These are phyloP conservation scores for Backusella morwellensis DNA, from an alignment of 192 early-diverging fungal species.

Conservation along the genomic window DNA sequence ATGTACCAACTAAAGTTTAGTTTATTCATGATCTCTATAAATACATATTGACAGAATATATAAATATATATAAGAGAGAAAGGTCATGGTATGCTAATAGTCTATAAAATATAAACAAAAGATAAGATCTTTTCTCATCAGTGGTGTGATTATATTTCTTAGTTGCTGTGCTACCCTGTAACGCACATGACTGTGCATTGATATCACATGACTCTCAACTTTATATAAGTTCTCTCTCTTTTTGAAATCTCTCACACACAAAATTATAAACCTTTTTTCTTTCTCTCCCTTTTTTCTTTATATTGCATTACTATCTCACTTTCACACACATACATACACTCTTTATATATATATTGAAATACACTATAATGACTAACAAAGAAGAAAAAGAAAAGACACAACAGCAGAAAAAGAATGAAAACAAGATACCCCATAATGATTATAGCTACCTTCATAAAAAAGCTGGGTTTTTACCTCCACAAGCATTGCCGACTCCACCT, in stretches of 20 bases:
- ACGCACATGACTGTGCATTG: background rate
- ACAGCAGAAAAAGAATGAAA: background rate
- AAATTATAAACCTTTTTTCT: background rate
- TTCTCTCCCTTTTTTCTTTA: background rate
- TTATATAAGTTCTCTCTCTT: background rate
- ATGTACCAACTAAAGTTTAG: background rate
- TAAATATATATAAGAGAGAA: background rate
- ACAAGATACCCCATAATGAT: background rate
- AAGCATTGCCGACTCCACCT: slow-evolving; percentile 7
- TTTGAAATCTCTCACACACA: background rate
- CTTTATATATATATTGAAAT: background rate
- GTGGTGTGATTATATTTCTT: background rate
- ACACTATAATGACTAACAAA: background rate
- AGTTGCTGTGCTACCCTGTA: background rate
- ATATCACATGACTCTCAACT: background rate
- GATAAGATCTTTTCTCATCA: background rate
- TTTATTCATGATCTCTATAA: background rate
- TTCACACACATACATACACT: background rate
- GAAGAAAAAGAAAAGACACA: background rate
- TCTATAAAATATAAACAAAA: background rate
- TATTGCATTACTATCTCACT: background rate
- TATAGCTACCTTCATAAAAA: background rate
- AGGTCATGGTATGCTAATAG: background rate
- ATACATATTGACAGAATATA: background rate
- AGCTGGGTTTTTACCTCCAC: slow-evolving; percentile 13